Evolutionary conservation across 2,329 filamentous ascomycete genomes (phyloP).

Genomic region (Arthroderma sp.): DNA sequence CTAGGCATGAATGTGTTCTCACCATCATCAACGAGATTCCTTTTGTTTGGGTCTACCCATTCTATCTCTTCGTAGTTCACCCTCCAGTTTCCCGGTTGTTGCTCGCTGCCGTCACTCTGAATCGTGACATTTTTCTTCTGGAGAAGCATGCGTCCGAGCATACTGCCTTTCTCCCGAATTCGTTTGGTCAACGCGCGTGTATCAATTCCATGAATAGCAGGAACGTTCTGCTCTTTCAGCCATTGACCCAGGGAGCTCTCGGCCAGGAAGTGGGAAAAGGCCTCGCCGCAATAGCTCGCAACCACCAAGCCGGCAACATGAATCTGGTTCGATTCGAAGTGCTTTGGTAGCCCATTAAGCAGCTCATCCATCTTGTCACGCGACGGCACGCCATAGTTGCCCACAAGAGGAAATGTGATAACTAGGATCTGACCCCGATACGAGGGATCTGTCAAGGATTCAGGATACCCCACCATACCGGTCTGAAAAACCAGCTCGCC

Average conservation of each 20-base stretch:
- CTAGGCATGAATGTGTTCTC: slow-evolving; percentile 35
- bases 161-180: slow-evolving; percentile 86
- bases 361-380: slow-evolving; percentile 74
- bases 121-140: slow-evolving; percentile 42
- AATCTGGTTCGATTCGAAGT: slow-evolving; percentile 88
- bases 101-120: slow-evolving; percentile 23
- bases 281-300: slow-evolving; percentile 84
- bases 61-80: slow-evolving; percentile 63
- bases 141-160: slow-evolving; percentile 81
- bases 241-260: slow-evolving; percentile 81
- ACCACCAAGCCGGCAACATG: slow-evolving; percentile 87
- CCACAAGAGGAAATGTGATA: slow-evolving; percentile 87
- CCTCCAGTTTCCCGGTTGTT: slow-evolving; percentile 39
- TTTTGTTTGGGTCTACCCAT: slow-evolving; percentile 84
- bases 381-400: slow-evolving; percentile 94
- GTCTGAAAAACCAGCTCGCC: slow-evolving; percentile 99
- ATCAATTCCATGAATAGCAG: slow-evolving; percentile 90
- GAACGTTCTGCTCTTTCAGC: slow-evolving; percentile 91
- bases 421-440: slow-evolving; percentile 92
- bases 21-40: slow-evolving; percentile 93
- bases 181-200: slow-evolving; percentile 87
- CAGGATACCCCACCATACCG: slow-evolving; percentile 97
- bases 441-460: slow-evolving; percentile 80
- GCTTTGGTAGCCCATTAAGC: slow-evolving; percentile 70
- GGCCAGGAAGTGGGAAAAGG: slow-evolving; percentile 90